Evolutionary conservation across 148 eudicot species (phyloP).

Genomic region (Rheum nobile): DNA sequence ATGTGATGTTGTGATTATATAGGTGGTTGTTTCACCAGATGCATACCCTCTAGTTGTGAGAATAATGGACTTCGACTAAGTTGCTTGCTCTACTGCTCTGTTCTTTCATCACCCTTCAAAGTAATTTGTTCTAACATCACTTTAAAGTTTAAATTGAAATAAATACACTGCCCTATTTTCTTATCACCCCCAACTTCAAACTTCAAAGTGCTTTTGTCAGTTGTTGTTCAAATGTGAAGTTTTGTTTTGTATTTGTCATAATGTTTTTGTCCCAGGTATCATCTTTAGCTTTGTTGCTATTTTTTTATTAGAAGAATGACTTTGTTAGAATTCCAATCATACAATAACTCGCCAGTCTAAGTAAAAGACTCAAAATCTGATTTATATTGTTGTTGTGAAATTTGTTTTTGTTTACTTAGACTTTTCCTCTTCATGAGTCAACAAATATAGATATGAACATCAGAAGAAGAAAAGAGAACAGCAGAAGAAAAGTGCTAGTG

Average conservation of each 20-base stretch:
- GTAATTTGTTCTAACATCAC: neutral
- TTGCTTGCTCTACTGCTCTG: neutral
- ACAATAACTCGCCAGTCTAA: neutral
- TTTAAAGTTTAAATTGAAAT: no score
- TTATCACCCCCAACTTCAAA: neutral
- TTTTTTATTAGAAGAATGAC: neutral
- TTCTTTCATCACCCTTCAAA: neutral
- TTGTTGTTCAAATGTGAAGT: neutral
- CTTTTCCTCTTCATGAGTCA: constrained; percentile 17
- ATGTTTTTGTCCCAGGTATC: neutral
- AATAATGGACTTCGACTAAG: constrained; percentile 84
- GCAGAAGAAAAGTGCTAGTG: constrained; percentile 81
- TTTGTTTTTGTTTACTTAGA: neutral
- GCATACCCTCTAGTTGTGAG: constrained; percentile 92
- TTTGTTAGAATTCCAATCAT: neutral
- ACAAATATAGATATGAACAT: constrained; percentile 76
- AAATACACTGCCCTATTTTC: neutral
- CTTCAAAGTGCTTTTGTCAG: neutral
- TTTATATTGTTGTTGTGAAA: neutral
- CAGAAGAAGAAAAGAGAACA: constrained; percentile 83
- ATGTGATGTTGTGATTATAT: constrained; percentile 11
- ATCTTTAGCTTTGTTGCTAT: neutral
- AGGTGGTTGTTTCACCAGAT: constrained; percentile 86
- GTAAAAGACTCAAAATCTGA: neutral
- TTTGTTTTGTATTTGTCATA: neutral